Evolutionary conservation across 1,284 basidiomycete species (phyloP), one percentile per base, ranked within the genome.

Genomic region (Entoloma clypeatum): DNA sequence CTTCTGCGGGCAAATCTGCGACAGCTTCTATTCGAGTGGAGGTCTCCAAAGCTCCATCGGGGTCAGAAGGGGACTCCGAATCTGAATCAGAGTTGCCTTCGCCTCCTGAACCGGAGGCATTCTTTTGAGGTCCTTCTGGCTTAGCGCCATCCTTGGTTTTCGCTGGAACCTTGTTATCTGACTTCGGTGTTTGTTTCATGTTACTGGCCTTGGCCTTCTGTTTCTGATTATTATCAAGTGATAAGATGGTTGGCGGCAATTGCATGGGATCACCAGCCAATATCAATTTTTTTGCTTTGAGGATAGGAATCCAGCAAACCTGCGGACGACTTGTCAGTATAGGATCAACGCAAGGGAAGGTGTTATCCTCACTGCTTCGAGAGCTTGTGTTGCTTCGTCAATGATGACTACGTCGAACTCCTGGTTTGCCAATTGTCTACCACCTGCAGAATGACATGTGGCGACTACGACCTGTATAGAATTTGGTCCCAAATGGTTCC

Each of bases 291-390:
- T 81, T 83, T 2, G 78, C 83, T 62, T 92, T 93, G 58, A 95
- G 76, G 37, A 97, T 87, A 0, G 95, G 93, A 22, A 97, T 82
- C 93, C 95, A 97, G 63, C 94, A 97, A 3, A 88, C 86, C 86
- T 90, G 44, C 11, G 42, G 17, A 50, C 10, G n/a, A 7, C n/a
- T 38, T 30, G 39, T 37, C 22, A 49, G 11, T 23, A 13, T 21
- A 23, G n/a, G 27, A 45, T 29, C 7, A 31, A 30, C 26, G 9
- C 5, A 36, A 26, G 5, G 25, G 17, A 5, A 21, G n/a, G 38
- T 21, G 45, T 27, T 10, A 11, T 13, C 53, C 65, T 51, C 56
- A 92, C 89, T 6, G 92, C 88, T 65, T 98, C 94, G n/a, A 96
- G 61, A 2, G 92, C 94, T 62, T 98, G 95, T 0, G 94, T 97